Base-by-base conservation (phyloP, 805 yeast genomes). In the Kodamaea leandrae region DNA sequence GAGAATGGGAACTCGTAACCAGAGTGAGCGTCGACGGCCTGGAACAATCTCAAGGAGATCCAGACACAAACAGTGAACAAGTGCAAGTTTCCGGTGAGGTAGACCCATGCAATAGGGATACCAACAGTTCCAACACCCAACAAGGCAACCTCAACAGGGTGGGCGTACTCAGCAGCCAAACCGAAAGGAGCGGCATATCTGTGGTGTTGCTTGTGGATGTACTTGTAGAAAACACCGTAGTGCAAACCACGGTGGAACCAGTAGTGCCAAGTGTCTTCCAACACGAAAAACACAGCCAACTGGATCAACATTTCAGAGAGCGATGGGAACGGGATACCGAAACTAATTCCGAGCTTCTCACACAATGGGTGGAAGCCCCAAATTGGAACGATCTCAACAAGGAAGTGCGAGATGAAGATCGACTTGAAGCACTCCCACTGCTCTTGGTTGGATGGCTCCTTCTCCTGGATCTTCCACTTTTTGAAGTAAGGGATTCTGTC, bases 1-100 rank as follows among this genome's bases (percentile, higher is more conserved):
- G 96, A 87, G 87, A 95, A 82, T 48, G 99, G 98, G 80, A 91
- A 91, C 62, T 91, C 98, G 66, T 91, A 93, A 44, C 98, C 99
- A 9, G 97, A 89, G 66, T 91, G 99, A 18, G 97, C 84, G 63
- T 91, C 99, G 44, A 91, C 91, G 19, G 99, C 99, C 74, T 91
- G 99, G 72, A 85, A 82, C 53, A 91, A 77, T 66, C 98, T 80
- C 54, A 87, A 67, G 6, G 86, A 74, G 57, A 91, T 84, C 98
- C 98, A 91, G 42, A 80, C 50, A 57, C 87, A 82, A 45, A 90
- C 78, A n/a, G 98, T 91, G 70, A 86, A 82, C 55, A 93, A 68
- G 61, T 91, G 99, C 61, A 91, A 74, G 59, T 82, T 68, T 43
- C 82, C 77, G 32, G 93, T 80, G 60, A 84, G 68, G 61, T 78